phyloP scores from a whole-genome alignment of 306 rosid genomes.

The Casuarina equisetifolia region DNA sequence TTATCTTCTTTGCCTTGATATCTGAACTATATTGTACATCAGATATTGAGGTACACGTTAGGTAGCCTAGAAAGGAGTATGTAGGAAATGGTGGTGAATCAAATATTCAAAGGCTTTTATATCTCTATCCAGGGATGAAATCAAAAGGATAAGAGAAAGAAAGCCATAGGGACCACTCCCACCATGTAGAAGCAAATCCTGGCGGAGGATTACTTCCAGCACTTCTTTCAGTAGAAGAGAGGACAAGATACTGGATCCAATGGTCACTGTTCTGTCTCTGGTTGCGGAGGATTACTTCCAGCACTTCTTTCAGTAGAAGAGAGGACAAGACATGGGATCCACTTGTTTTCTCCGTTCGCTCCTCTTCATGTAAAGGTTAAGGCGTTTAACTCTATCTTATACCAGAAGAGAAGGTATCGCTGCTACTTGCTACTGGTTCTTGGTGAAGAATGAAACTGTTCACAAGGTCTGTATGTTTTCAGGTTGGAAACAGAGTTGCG shows the following conservation, averaged over 20 bases:
- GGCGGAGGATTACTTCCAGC: constrained; percentile 67
- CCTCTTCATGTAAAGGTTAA: constrained; percentile 46
- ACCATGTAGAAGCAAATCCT: no score
- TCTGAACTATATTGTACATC: no score
- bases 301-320: constrained; percentile 57
- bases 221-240: constrained; percentile 61
- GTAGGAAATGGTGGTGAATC: no score
- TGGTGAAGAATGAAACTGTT: constrained; percentile 16
- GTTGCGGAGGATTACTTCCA: constrained; percentile 72
- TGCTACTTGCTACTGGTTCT: constrained; percentile 18
- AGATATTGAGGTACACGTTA: no score
- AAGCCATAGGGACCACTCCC: no score
- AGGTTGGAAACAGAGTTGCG: constrained; percentile 84
- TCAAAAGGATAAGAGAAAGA: no score
- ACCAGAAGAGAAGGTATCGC: constrained; percentile 79
- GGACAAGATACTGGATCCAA: constrained; percentile 89
- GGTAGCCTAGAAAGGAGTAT: no score
- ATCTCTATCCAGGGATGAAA: no score
- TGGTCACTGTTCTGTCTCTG: no score
- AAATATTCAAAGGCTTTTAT: no score
- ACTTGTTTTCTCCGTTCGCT: constrained; percentile 68
- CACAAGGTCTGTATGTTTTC: constrained; percentile 37
- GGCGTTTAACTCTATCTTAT: constrained; percentile 64
- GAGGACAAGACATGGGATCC: constrained; percentile 88
- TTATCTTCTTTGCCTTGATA: no score